Percentiles rank a stretch among this genome's conserved stretches.
Conservation (phyloP, 768 basidiomycete species). For the Auriscalpium orientale region DNA sequence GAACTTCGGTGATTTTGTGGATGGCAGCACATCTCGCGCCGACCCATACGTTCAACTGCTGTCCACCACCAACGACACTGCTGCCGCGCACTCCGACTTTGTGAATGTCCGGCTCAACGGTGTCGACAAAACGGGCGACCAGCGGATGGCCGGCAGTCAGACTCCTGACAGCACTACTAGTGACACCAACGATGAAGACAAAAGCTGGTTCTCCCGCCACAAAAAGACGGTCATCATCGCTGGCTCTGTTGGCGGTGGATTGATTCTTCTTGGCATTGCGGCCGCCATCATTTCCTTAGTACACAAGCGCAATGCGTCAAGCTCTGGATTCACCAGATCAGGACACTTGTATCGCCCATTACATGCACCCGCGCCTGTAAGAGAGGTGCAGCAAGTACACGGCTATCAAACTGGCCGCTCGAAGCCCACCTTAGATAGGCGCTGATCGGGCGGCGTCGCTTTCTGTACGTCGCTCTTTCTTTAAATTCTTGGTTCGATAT, state of each 20-base stretch:
- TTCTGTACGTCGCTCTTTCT: too few species aligned
- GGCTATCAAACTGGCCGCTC: neutral
- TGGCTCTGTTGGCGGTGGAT: neutral
- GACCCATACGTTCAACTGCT: constrained; percentile 23
- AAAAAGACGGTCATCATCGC: neutral
- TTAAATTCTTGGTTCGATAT: too few species aligned
- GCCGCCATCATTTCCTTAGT: too few species aligned
- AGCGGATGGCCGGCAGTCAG: neutral
- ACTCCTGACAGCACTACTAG: neutral
- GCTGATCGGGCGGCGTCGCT: neutral
- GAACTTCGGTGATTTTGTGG: constrained; percentile 56
- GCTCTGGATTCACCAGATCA: neutral
- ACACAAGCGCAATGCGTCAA: neutral
- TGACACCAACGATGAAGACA: neutral
- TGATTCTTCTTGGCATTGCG: neutral
- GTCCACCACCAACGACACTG: neutral
- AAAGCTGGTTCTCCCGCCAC: neutral
- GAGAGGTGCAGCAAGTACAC: neutral
- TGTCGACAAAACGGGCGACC: neutral
- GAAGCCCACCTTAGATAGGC: neutral
- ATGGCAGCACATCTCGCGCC: constrained; percentile 28
- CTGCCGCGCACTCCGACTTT: constrained; percentile 14
- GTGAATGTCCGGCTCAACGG: neutral
- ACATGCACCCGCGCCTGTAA: constrained; percentile 1
- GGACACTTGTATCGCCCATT: constrained; percentile 3